Conservation (phyloP, 306 rosid species). For the Cucumis hystrix region DNA sequence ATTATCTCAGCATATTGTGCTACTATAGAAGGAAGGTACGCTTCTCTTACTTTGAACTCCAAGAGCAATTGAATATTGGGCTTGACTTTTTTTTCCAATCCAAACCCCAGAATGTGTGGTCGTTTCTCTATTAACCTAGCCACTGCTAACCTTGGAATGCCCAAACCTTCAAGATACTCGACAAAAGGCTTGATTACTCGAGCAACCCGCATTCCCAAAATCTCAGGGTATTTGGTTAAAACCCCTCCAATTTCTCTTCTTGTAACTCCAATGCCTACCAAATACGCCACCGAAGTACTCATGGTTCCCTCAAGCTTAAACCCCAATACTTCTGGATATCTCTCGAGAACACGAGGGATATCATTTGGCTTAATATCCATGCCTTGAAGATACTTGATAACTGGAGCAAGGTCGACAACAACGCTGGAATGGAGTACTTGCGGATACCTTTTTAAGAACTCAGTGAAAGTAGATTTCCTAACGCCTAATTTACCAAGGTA, state of each 20-base stretch:
- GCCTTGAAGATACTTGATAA: slow-evolving; percentile 81
- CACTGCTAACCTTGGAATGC: slow-evolving; percentile 74
- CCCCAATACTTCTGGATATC: slow-evolving; percentile 78
- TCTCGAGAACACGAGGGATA: slow-evolving; percentile 77
- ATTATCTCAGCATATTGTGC: slow-evolving; percentile 83
- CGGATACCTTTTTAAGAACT: slow-evolving; percentile 75
- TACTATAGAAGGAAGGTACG: slow-evolving; percentile 51
- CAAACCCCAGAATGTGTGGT: slow-evolving; percentile 84
- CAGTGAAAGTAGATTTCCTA: slow-evolving; percentile 66
- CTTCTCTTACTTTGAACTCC: slow-evolving; percentile 53
- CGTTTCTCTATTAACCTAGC: slow-evolving; percentile 85
- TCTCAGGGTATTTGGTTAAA: slow-evolving; percentile 74
- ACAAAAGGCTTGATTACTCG: slow-evolving; percentile 84
- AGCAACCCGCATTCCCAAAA: slow-evolving; percentile 95
- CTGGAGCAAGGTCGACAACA: slow-evolving; percentile 80
- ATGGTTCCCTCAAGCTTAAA: slow-evolving; percentile 97
- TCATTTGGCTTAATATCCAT: slow-evolving; percentile 78
- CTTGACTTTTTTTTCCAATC: slow-evolving; percentile 59
- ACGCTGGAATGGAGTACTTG: slow-evolving; percentile 97
- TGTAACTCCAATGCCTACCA: slow-evolving; percentile 81
- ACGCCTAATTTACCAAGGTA: slow-evolving; percentile 94
- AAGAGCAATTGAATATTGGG: slow-evolving; percentile 64
- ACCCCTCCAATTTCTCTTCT: slow-evolving; percentile 82
- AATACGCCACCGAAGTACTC: slow-evolving; percentile 92
- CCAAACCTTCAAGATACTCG: slow-evolving; percentile 66